Evolutionary conservation across 192 early-diverging fungal species (phyloP).

Genomic region (Fimicolochytrium jonesii): DNA sequence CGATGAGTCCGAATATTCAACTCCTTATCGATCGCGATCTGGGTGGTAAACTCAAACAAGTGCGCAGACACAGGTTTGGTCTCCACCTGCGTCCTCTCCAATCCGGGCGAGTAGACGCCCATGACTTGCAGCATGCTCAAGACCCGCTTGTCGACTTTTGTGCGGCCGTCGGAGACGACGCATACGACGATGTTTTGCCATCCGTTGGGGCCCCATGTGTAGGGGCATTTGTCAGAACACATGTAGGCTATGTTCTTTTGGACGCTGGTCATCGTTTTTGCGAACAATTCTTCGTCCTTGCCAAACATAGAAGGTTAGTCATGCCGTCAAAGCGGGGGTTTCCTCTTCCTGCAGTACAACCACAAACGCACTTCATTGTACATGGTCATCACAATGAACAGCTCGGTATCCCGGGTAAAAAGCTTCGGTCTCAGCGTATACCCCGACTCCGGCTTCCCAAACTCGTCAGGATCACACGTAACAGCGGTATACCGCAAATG

Average conservation of each 20-base stretch:
- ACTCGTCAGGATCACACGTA: conserved; percentile 77
- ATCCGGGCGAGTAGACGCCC: conserved; percentile 70
- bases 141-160: conserved; percentile 65
- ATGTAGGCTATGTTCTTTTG: conserved; percentile 90
- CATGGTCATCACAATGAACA: conserved; percentile 93
- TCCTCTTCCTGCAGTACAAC: conserved; percentile 35
- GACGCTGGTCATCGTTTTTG: conserved; percentile 79
- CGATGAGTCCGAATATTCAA: conserved; percentile 50
- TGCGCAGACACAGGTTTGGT: conserved; percentile 65
- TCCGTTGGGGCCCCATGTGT: conserved; percentile 61
- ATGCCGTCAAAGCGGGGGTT: too few species aligned
- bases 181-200: conserved; percentile 50
- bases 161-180: conserved; percentile 68
- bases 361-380: conserved; percentile 47
- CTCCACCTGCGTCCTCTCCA: conserved; percentile 48
- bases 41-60: conserved; percentile 87
- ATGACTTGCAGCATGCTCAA: conserved; percentile 66
- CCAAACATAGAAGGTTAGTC: too few species aligned
- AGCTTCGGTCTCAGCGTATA: conserved; percentile 64
- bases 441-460: conserved; percentile 52
- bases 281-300: conserved; percentile 79
- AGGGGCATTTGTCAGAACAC: conserved; percentile 67
- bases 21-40: conserved; percentile 59
- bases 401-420: conserved; percentile 67
- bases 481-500: conserved; percentile 78